Conservation (phyloP, 192 early-diverging fungal species). For the Backusella tuberculispora region DNA sequence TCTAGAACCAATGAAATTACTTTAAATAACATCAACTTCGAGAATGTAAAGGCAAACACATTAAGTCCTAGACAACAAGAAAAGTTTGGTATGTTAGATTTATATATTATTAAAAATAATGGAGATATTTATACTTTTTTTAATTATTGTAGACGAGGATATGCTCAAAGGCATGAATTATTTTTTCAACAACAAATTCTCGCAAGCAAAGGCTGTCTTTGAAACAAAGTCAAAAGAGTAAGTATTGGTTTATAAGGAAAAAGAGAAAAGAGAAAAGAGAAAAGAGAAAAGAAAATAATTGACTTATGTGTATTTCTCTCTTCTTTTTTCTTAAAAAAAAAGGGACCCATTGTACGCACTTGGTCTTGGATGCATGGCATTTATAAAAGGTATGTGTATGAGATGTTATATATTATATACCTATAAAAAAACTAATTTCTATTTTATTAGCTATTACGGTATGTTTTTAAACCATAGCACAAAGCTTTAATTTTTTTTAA, state of each 20-base stretch:
- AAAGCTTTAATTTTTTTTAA: background rate
- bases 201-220: conserved; percentile 55
- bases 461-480: conserved; percentile 8
- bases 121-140: background rate
- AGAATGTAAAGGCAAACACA: conserved; percentile 31
- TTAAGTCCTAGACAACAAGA: conserved; percentile 36
- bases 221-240: conserved; percentile 45
- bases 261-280: background rate
- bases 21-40: conserved; percentile 21
- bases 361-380: conserved; percentile 54
- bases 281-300: too few species aligned
- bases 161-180: conserved; percentile 40
- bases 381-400: conserved; percentile 56
- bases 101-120: background rate
- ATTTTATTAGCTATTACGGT: conserved; percentile 36
- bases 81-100: conserved; percentile 28
- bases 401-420: background rate
- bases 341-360: conserved; percentile 58
- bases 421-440: background rate
- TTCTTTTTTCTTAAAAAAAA: background rate
- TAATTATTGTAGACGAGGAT: conserved; percentile 24
- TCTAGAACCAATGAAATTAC: conserved; percentile 22
- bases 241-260: conserved; percentile 12
- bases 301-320: background rate
- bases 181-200: conserved; percentile 61